Percentiles rank a stretch among this genome's conserved stretches.
Conservation (phyloP, 306 rosid genomes). For the Lathyrus sativus region DNA sequence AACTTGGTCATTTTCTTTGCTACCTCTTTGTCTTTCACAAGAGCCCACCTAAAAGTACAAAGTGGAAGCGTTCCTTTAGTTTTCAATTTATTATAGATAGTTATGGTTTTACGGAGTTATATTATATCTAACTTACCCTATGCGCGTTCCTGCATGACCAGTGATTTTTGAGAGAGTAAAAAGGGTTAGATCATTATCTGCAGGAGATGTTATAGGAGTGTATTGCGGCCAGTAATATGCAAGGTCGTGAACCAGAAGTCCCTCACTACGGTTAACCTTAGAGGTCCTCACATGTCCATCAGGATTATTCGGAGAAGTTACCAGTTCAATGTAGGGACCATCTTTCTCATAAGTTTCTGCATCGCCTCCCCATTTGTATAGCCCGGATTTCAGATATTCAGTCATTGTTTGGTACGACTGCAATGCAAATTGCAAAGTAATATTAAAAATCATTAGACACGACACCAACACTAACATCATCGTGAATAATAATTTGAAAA, state of each 20-base stretch:
- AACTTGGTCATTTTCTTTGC: constrained; percentile 84
- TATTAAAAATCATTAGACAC: no score
- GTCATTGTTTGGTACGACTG: constrained; percentile 90
- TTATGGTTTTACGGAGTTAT: no score
- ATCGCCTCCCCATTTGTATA: constrained; percentile 84
- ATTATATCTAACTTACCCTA: constrained; percentile 55
- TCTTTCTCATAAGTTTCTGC: constrained; percentile 52
- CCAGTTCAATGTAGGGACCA: constrained; percentile 80
- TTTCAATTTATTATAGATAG: neutral
- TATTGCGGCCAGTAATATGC: constrained; percentile 98
- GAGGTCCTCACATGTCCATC: constrained; percentile 70
- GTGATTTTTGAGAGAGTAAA: constrained; percentile 85
- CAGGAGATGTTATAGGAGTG: constrained; percentile 73
- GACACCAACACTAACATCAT: no score
- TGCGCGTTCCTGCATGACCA: constrained; percentile 90
- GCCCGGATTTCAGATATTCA: constrained; percentile 73
- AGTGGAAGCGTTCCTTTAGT: neutral
- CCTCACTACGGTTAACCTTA: constrained; percentile 62
- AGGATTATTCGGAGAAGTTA: constrained; percentile 92
- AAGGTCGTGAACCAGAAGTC: constrained; percentile 71
- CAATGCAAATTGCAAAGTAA: constrained; percentile 17
- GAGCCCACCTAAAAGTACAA: constrained; percentile 69
- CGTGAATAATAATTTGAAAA: no score
- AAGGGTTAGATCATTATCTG: constrained; percentile 64
- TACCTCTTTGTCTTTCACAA: constrained; percentile 70